Base-by-base conservation (phyloP, 2,329 filamentous ascomycete species). In the Hypoxylon sp. region DNA sequence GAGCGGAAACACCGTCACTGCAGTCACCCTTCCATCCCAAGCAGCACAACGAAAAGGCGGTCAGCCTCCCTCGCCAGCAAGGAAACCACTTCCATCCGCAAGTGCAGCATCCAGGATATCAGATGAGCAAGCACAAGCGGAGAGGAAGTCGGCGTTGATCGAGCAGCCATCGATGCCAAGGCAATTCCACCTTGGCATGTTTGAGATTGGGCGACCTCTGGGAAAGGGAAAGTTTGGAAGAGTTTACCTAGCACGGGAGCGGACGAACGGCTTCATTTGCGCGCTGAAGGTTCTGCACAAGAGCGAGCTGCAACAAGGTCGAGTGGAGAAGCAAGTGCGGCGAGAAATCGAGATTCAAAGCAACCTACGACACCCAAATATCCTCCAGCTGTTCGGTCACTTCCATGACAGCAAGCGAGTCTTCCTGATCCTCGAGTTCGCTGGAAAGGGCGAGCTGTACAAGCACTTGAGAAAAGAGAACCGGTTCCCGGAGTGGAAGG, bases 271-370 rank as follows among this genome's bases (percentile, higher is more conserved):
- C 56, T 95, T 92, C 73, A 88, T 95, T 58, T 95, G 90, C 73
- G 90, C 89, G 1, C 79, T 95, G 53, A 95, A 95, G 72, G 89
- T 93, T 36, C 78, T 93, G 36, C 89, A 94, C 79, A 95, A 94
- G 75, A 85, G 81, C 57, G 90, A 94, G 71, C 75, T 94, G 52
- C 86, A 90, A 67, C 84, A 90, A 60, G 89, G 89, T 46, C 72
- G 77, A 48, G 89, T 94, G 32, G 90, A 95, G 75, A 92, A 91
- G 76, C 90, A 94, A 74, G 87, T 94, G 46, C 84, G 90, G 21
- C 85, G 90, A 64, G 90, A 95, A 71, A 91, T 95, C 57, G 90
- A 95, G 71, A 95, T 95, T 65, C 90, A 95, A 73, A 90, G 86
- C 64, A 91, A 95, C 70, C 80, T 95, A 59, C 84, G 89, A 32